Evolutionary conservation across 768 basidiomycete genomes (phyloP).

Genomic region (Leccinum rimulosum): DNA sequence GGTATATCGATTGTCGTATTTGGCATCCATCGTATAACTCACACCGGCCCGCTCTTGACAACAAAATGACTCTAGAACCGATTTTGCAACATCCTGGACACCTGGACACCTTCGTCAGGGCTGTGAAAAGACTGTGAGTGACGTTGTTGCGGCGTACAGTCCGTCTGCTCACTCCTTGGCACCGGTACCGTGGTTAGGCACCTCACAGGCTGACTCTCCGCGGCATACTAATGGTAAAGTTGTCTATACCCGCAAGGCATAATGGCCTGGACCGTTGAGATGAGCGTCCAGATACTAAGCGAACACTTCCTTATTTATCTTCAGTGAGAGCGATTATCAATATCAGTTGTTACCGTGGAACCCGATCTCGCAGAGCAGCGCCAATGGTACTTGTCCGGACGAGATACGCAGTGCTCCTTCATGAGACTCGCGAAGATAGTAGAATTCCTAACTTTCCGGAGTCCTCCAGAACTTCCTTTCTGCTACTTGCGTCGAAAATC

Average conservation of each 20-base stretch:
- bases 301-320: background rate
- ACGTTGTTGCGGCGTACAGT: slow-evolving; percentile 7
- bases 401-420: background rate
- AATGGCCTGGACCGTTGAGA: slow-evolving; percentile 4
- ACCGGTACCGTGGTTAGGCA: slow-evolving; percentile 22
- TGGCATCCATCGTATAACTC: slow-evolving; percentile 17
- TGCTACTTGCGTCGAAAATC: background rate
- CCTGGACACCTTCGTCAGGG: slow-evolving; percentile 16
- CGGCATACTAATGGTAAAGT: slow-evolving; percentile 17
- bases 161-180: slow-evolving; percentile 23
- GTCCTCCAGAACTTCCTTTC: background rate
- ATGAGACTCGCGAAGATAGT: background rate
- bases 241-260: slow-evolving; percentile 3
- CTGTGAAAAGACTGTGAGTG: slow-evolving; percentile 13
- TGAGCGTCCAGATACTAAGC: slow-evolving; percentile 1
- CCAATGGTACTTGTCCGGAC: background rate
- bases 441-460: background rate
- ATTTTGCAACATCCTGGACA: slow-evolving; percentile 2
- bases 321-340: background rate
- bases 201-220: slow-evolving; percentile 8
- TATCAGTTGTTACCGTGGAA: background rate
- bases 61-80: slow-evolving; percentile 4
- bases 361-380: background rate
- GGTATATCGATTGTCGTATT: slow-evolving; percentile 23
- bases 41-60: slow-evolving; percentile 13